Base-by-base conservation (phyloP, 345 rosid genomes). In the Noccaea caerulescens region DNA sequence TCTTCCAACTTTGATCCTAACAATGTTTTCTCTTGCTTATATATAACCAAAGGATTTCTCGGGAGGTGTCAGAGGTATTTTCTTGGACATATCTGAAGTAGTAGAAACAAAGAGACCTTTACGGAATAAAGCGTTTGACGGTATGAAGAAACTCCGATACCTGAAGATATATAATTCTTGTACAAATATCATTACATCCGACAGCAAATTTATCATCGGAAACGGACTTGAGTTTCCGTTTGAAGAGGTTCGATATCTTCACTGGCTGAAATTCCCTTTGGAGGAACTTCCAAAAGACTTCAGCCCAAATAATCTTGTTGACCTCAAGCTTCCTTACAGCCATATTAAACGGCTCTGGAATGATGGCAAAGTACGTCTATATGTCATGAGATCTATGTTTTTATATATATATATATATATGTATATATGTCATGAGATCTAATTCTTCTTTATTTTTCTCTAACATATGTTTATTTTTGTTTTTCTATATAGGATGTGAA, bases 261-360 rank as follows among this genome's bases (percentile, higher is more conserved):
- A 61, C 6, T 73, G 80, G 83, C 33, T 4, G 0, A 30, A 44
- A 14, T 80, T 33, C 33, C 71, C 80, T 1, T 4, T 4, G 0
- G 49, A 5, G 0, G 49, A 73, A 18, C 47, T 80, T 57, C 79
- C 83, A 42, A 14, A 18, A 32, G 58, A 47, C 13, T 73, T 71
- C 25, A 8, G 4, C 5, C 59, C 69, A 0, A 41, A 74, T 8
- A 66, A 74, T 3, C 70, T 69, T 44, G 54, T 77, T 4, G 73
- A 60, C 20, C 76, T 77, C 47, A 49, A 38, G 51, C 18, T 80
- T 2, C 44, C 42, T 18, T 1, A 30, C 16, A 61, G 83, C 67
- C 11, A 36, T 5, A 38, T 80, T 1, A 39, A 73, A 66, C 68
- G 72, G 4, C 53, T 80, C 1, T 80, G 81, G 81, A 14, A 41